A percentile compares a stretch with the other conserved stretches of the same genome.
Evolutionary conservation across 1,284 basidiomycete species (phyloP).

Genomic region (Tilletiaria anomala): DNA sequence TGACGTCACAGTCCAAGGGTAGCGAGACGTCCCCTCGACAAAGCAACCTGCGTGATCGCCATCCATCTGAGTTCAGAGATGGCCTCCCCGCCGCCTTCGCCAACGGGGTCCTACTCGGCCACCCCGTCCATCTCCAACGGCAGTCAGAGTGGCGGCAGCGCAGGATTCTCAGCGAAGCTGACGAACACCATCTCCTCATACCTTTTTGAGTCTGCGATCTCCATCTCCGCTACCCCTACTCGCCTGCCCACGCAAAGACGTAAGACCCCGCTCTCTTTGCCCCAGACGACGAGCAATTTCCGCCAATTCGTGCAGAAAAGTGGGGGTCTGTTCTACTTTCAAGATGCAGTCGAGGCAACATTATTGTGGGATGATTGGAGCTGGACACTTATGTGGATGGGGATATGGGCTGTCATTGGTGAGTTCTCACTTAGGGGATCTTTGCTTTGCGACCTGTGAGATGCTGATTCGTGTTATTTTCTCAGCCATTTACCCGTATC

Average conservation of each 20-base stretch:
- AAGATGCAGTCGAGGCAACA: slow-evolving; percentile 34
- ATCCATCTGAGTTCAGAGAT: too few species aligned
- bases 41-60: too few species aligned
- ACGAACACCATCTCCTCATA: background rate
- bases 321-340: slow-evolving; percentile 36
- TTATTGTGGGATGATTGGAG: slow-evolving; percentile 35
- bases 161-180: too few species aligned
- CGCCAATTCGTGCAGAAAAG: slow-evolving; percentile 37
- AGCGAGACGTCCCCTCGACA: too few species aligned
- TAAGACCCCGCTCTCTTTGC: slow-evolving; percentile 30
- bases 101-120: too few species aligned
- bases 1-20: too few species aligned
- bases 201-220: slow-evolving; percentile 19
- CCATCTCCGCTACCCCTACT: slow-evolving; percentile 21
- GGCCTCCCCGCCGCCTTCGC: too few species aligned
- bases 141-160: too few species aligned
- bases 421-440: background rate
- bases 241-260: slow-evolving; percentile 28
- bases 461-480: background rate
- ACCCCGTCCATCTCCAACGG: too few species aligned
- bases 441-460: background rate
- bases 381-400: slow-evolving; percentile 38
- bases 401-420: slow-evolving; percentile 27
- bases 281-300: slow-evolving; percentile 34
- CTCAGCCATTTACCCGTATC: slow-evolving; percentile 26